Percentiles rank a stretch among this genome's conserved stretches.
Conservation (phyloP, 345 rosid species). For the Dovyalis caffra region DNA sequence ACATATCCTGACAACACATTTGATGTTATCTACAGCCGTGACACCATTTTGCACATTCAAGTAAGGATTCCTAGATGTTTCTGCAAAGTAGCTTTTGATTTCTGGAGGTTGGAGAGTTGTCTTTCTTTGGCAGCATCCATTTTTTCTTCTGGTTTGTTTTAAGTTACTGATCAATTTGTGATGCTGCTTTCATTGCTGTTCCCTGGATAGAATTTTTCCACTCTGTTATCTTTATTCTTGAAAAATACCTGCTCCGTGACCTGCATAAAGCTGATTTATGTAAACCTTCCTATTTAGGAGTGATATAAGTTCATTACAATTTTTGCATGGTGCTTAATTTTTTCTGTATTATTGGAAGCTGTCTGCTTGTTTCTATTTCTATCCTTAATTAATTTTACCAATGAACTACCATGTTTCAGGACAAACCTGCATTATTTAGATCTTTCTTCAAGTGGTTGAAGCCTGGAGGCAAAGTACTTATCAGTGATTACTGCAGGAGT, state of each 20-base stretch:
- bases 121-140: neutral
- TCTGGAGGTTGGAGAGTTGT: neutral
- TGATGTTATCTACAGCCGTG: slow-evolving; percentile 97
- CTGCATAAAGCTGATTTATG: neutral
- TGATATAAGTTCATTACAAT: neutral
- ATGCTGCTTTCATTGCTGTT: neutral
- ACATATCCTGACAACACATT: slow-evolving; percentile 71
- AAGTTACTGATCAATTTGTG: neutral
- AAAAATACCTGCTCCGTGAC: neutral
- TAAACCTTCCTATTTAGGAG: neutral
- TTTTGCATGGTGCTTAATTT: neutral
- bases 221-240: neutral
- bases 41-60: slow-evolving; percentile 91
- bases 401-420: slow-evolving; percentile 44
- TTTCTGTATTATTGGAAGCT: neutral
- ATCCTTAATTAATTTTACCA: neutral
- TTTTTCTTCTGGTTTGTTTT: neutral
- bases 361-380: neutral
- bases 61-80: slow-evolving; percentile 32
- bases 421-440: slow-evolving; percentile 81
- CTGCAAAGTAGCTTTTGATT: neutral
- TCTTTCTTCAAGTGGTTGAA: slow-evolving; percentile 93
- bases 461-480: slow-evolving; percentile 91
- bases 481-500: slow-evolving; percentile 82
- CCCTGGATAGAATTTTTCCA: neutral